A percentile compares a stretch with the other conserved stretches of the same genome.
Evolutionary conservation across 305 asterid species (phyloP).

Genomic region (Fraxinus latifolia): DNA sequence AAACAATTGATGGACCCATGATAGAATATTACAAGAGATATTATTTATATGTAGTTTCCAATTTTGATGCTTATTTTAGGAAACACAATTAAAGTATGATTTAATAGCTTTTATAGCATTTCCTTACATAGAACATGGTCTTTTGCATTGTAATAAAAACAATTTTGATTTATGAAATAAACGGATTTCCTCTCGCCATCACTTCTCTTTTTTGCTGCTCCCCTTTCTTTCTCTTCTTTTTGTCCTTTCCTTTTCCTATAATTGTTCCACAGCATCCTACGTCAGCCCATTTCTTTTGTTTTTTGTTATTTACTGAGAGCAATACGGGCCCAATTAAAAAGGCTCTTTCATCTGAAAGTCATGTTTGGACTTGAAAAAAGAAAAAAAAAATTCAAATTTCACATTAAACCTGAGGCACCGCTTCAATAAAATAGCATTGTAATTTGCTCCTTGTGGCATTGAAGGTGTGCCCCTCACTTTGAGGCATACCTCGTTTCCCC

Average conservation of each 20-base stretch:
- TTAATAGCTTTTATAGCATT: not conserved
- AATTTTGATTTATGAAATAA: not conserved
- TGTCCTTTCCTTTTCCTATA: not conserved
- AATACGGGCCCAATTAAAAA: not conserved
- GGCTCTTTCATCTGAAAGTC: not conserved
- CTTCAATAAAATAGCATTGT: not conserved
- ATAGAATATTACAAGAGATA: not conserved
- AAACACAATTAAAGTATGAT: not conserved
- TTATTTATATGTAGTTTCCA: not conserved
- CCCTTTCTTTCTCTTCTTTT: not conserved
- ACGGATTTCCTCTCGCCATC: not conserved
- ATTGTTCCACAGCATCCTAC: not conserved
- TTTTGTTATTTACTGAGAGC: not conserved
- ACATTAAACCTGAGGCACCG: not conserved
- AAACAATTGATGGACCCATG: not conserved
- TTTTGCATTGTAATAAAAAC: not conserved
- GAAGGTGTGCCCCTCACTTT: not conserved
- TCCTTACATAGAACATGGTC: not conserved
- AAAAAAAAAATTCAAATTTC: not conserved
- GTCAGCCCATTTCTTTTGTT: not conserved
- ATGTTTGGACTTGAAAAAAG: not conserved
- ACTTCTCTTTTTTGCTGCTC: not conserved
- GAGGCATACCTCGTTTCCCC: not conserved
- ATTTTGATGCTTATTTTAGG: not conserved
- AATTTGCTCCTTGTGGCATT: not conserved